Evolutionary conservation across 768 basidiomycete species (phyloP).

Genomic region (Strobilomyces echinocephalus): DNA sequence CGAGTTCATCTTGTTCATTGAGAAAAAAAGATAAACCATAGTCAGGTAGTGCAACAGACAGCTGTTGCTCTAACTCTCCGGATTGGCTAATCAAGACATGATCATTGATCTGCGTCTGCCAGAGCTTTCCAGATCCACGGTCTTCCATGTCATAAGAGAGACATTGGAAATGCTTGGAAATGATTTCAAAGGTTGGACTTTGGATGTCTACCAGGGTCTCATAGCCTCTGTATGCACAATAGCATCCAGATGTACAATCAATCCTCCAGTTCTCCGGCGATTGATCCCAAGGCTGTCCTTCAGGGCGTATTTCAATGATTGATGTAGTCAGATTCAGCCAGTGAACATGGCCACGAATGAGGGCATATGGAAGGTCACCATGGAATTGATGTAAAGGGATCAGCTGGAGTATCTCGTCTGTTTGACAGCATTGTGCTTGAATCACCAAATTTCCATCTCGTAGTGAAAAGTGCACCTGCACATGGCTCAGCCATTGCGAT

Average conservation of each 20-base stretch:
- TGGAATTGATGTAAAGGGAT: slow-evolving; percentile 12
- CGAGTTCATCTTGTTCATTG: too few species aligned
- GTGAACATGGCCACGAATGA: slow-evolving; percentile 13
- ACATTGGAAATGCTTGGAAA: neutral
- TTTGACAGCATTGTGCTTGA: neutral
- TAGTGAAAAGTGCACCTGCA: slow-evolving; percentile 16
- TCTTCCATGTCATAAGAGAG: too few species aligned
- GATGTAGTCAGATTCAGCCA: slow-evolving; percentile 20
- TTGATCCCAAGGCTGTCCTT: slow-evolving; percentile 13
- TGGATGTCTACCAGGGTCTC: slow-evolving; percentile 17
- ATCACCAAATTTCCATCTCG: slow-evolving; percentile 5
- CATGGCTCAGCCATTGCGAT: neutral
- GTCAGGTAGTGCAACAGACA: too few species aligned
- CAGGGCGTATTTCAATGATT: slow-evolving; percentile 23
- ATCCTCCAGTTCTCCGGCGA: slow-evolving; percentile 22
- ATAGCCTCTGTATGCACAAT: neutral
- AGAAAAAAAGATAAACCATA: too few species aligned
- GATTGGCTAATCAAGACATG: too few species aligned
- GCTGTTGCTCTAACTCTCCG: too few species aligned
- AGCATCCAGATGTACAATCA: neutral
- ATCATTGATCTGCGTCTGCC: too few species aligned
- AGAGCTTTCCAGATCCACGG: too few species aligned
- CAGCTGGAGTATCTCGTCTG: slow-evolving; percentile 9
- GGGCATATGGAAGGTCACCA: slow-evolving; percentile 16
- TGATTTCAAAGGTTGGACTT: neutral